Evolutionary conservation across 2,329 filamentous ascomycete genomes (phyloP), one percentile per base, ranked within the genome.

Genomic region (Colletotrichum zoysiae): DNA sequence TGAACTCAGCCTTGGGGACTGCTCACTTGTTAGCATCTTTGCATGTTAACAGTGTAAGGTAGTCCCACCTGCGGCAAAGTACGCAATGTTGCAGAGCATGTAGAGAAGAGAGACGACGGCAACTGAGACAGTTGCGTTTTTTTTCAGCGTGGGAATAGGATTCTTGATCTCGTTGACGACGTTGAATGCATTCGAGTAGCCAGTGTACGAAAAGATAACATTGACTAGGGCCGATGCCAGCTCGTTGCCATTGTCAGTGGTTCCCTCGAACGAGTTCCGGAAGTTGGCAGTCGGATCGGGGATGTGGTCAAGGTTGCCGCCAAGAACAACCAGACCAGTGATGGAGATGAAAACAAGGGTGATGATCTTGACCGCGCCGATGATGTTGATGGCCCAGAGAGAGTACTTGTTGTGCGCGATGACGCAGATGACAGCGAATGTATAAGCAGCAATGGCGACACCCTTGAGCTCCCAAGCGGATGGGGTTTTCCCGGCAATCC

Each of bases 391-490:
- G 0, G 88, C 76, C 76, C 84, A 84, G 4, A 90, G 84, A 0
- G 88, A 90, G 74, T 85, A 88, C 65, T 85, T 87, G 58, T 89
- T 92, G 69, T 88, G 86, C 8, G 86, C 85, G 5, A 87, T 75
- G 70, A 84, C 82, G 67, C 89, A 82, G 1, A 91, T 73, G 0
- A 87, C 82, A 3, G 90, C 89, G 0, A 90, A 76, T 0, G 88
- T 90, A 75, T 92, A 92, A 0, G 85, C 87, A 1, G 88, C 90
- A 30, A 92, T 81, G 0, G 91, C 91, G 3, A 92, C 86, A 1
- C 90, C 91, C 76, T 93, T 92, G 50, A 88, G 77, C 76, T 92
- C 83, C 91, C 91, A 93, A 18, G 82, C 80, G 0, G 86, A 86
- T 0, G 88, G 86, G 0, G 78, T 79, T 0, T 82, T 78, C 0